A percentile compares a stretch with the other conserved stretches of the same genome.
phyloP scores from a whole-genome alignment of 1,139 yeast species.

The Saccharomyces hybrid region DNA sequence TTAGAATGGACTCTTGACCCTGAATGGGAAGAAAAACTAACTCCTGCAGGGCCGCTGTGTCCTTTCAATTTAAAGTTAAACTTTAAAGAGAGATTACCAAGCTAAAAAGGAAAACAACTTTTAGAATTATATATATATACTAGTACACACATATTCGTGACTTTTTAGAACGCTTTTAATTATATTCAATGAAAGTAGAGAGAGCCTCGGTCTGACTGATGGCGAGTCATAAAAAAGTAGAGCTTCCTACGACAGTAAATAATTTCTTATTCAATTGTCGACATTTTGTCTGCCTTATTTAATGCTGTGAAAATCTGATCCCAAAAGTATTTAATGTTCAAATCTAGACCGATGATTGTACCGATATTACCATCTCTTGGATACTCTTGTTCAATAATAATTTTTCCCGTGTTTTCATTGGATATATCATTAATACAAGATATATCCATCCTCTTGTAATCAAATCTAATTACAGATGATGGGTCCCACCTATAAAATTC shows the following conservation, averaged over 20 bases:
- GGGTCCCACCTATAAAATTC: slow-evolving; percentile 34
- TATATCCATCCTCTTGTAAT: slow-evolving; percentile 34
- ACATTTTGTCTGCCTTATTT: slow-evolving; percentile 23
- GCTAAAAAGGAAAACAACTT: neutral
- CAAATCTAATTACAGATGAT: slow-evolving; percentile 28
- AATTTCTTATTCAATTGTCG: slow-evolving; percentile 21
- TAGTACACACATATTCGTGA: neutral
- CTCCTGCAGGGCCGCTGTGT: slow-evolving; percentile 42
- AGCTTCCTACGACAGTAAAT: neutral
- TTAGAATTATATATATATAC: neutral
- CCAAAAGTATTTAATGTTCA: slow-evolving; percentile 51
- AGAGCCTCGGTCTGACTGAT: neutral
- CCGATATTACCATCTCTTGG: slow-evolving; percentile 34
- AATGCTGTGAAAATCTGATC: slow-evolving; percentile 39
- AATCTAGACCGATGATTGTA: slow-evolving; percentile 38
- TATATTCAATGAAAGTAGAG: neutral
- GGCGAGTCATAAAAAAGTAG: neutral
- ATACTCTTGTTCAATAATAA: slow-evolving; percentile 22
- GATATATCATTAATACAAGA: slow-evolving; percentile 32
- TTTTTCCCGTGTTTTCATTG: slow-evolving; percentile 22
- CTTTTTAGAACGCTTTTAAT: neutral
- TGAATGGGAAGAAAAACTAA: slow-evolving; percentile 44
- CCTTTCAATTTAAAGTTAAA: slow-evolving; percentile 30
- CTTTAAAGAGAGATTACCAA: slow-evolving; percentile 10
- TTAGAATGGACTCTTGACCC: slow-evolving; percentile 38